Evolutionary conservation across 139 green algal genomes (phyloP), one percentile per base, ranked within the genome.

Genomic region (Diplosphaera chodatii): DNA sequence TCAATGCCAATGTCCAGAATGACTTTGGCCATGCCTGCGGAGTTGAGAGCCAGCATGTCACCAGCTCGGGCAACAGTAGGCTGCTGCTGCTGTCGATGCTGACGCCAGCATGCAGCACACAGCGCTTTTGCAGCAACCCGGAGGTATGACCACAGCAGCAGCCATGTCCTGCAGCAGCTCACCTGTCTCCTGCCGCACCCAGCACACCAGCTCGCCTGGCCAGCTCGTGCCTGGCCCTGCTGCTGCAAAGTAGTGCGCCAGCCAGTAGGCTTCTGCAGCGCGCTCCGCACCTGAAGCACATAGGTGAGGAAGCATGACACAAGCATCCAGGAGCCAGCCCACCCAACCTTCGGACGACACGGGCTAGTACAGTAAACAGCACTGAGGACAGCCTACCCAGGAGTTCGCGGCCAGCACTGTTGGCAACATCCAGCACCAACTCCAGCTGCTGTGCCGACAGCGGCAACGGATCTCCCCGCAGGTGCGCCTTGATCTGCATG

Each of bases 1-100:
- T 94, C 89, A 69, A 92, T 41, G 18, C 88, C 89, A 71, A 89
- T 68, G 15, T 86, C 74, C 28, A 95, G 70, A 62, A 87, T 76
- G 15, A 93, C 79, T 0, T 78, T 69, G 10, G 73, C 88, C 66
- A 94, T 74, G 18, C 79, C 83, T 55, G 66, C 25, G 32, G 3
- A 33, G 25, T n/a, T 15, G 2, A 32, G 28, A 65, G 32, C 27
- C n/a, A n/a, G n/a, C n/a, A n/a, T n/a, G n/a, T n/a, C n/a, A n/a
- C n/a, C n/a, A n/a, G n/a, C n/a, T n/a, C n/a, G n/a, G n/a, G n/a
- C n/a, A n/a, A n/a, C n/a, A n/a, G n/a, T n/a, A n/a, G n/a, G n/a
- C n/a, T n/a, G n/a, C n/a, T n/a, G n/a, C n/a, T n/a, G n/a, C n/a
- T n/a, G n/a, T n/a, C n/a, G n/a, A n/a, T n/a, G n/a, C n/a, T n/a